Evolutionary conservation across 768 basidiomycete genomes (phyloP), one percentile per base, ranked within the genome.

Genomic region (Phlebiopsis flavidoalba): DNA sequence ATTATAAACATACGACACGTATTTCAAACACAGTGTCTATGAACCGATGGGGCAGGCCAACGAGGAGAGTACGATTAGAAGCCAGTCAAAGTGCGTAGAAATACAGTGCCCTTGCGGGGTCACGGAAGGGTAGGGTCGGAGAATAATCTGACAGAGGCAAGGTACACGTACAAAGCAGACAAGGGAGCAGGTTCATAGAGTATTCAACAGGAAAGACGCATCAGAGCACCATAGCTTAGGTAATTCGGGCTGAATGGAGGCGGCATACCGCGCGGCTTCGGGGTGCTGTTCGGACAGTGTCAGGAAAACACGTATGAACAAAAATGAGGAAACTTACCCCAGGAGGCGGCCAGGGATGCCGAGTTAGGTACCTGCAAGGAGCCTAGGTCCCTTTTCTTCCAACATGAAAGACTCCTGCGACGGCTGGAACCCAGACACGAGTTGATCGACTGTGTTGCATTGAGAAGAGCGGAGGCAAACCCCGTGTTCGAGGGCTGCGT

Each of bases 381-480:
- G 61, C 53, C 35, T 60, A n/a, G 37, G 48, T 83, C 82, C n/a
- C 62, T 83, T 82, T 74, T 89, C 88, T 68, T 89, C 89, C 40
- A 84, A 77, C 77, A 89, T 82, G 65, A 82, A 91, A 56, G 83
- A 77, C 56, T 89, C 85, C 58, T 84, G 83, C 12, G 79, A 78
- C 24, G 77, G 74, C 66, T 83, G 81, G 63, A 78, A 84, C 55
- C 80, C 83, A 67, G 81, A 82, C n/a, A n/a, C 49, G 80, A 76
- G 8, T 80, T 79, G 53, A 79, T 76, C 58, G 83, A 82, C 15
- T 82, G 83, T 11, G 82, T 80, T 12, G 81, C 83, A 0, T 81
- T 85, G 8, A 59, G 58, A 31, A 69, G 40, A 57, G 67, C 59
- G 49, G 66, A 62, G 59, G 64, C 24, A 22, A 17, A 56, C 8